These are phyloP conservation scores for Phlebiopsis gigantea DNA, from an alignment of 768 basidiomycete genomes.

Conservation along the genomic window DNA sequence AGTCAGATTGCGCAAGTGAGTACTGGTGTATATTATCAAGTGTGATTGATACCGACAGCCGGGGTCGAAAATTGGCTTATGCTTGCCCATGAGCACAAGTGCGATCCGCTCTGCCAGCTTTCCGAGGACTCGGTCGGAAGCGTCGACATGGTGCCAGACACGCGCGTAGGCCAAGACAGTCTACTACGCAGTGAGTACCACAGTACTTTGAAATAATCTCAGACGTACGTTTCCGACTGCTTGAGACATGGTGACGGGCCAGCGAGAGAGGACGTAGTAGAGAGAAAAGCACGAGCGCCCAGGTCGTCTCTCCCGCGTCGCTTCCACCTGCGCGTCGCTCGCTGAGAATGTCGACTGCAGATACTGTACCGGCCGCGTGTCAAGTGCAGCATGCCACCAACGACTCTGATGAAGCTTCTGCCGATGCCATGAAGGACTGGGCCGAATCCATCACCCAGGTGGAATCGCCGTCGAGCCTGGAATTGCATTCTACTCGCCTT, in stretches of 20 bases:
- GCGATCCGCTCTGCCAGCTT: conserved; percentile 94
- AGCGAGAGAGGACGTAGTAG: neutral
- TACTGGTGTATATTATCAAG: neutral
- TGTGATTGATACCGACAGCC: conserved; percentile 48
- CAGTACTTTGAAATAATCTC: neutral
- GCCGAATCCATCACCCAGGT: no score
- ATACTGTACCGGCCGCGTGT: no score
- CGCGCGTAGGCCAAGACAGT: conserved; percentile 95
- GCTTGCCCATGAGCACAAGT: conserved; percentile 96
- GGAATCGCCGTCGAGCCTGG: no score
- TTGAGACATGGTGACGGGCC: conserved; percentile 58
- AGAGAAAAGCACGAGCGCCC: neutral
- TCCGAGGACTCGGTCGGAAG: conserved; percentile 85
- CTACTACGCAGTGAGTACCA: conserved; percentile 37
- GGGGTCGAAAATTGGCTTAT: conserved; percentile 96
- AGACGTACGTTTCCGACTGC: conserved; percentile 71
- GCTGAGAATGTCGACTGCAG: no score
- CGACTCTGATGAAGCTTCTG: no score
- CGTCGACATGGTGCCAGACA: conserved; percentile 94
- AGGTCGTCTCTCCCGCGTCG: no score
- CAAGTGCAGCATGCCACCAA: no score
- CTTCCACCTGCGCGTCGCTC: no score
- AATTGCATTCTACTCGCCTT: no score
- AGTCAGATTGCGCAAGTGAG: neutral
- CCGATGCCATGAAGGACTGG: no score